These are phyloP conservation scores for Penicillium sp. DNA, from an alignment of 2,329 filamentous ascomycete genomes.

Conservation along the genomic window DNA sequence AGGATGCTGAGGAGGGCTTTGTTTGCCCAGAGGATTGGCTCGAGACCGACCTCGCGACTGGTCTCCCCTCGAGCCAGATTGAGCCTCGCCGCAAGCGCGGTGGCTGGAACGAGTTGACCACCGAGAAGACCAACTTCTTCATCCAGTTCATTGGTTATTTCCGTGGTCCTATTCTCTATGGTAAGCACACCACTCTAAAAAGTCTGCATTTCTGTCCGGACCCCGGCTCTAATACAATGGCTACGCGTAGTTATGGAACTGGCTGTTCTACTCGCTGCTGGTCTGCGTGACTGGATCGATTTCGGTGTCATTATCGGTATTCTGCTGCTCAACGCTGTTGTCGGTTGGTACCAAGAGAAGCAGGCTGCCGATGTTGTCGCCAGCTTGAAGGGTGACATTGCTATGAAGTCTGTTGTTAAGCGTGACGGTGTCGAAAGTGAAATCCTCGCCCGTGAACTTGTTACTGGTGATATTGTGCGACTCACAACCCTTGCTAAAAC, in stretches of 20 bases:
- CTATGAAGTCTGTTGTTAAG: conserved; percentile 72
- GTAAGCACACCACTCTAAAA: conserved; percentile 52
- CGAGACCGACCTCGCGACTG: conserved; percentile 68
- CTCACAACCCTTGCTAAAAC: neutral
- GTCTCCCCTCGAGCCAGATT: conserved; percentile 64
- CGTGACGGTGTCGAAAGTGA: conserved; percentile 71
- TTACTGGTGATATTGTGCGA: conserved; percentile 75
- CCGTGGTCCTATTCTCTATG: conserved; percentile 76
- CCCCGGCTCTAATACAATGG: neutral
- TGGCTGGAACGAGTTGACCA: conserved; percentile 73
- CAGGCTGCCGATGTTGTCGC: conserved; percentile 78
- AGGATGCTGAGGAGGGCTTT: conserved; percentile 39
- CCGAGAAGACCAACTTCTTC: conserved; percentile 77
- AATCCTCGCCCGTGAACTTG: conserved; percentile 73
- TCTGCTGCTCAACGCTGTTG: conserved; percentile 73
- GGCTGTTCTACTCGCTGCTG: conserved; percentile 73
- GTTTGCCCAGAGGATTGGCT: conserved; percentile 70
- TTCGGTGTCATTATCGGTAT: conserved; percentile 79
- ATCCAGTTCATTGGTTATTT: conserved; percentile 77
- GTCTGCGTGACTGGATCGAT: conserved; percentile 77
- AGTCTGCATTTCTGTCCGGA: neutral
- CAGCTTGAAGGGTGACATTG: conserved; percentile 76
- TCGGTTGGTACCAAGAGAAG: conserved; percentile 83
- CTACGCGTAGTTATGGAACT: conserved; percentile 67
- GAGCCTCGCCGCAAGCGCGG: conserved; percentile 68